phyloP scores from a whole-genome alignment of 768 basidiomycete species.

The Suillus bovinus region DNA sequence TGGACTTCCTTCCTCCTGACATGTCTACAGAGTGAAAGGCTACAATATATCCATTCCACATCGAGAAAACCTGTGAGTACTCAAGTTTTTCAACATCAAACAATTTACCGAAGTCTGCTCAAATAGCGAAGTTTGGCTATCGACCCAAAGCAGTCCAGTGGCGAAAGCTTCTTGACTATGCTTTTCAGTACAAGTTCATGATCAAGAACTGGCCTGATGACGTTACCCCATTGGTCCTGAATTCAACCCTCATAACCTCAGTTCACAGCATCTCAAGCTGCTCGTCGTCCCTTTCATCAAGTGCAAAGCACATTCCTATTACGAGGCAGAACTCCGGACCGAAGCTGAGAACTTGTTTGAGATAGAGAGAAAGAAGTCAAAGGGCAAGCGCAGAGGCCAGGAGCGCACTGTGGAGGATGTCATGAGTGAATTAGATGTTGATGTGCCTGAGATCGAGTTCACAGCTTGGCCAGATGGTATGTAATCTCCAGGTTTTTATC shows the following conservation, averaged over 20 bases:
- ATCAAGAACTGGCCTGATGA: no score
- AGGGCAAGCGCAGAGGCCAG: neutral
- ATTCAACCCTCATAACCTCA: no score
- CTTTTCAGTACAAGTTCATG: neutral
- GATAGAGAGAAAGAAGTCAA: neutral
- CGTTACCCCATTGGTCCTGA: no score
- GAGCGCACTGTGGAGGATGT: neutral
- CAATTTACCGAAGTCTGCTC: neutral
- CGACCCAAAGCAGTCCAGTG: neutral
- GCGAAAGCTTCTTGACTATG: neutral
- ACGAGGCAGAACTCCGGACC: neutral
- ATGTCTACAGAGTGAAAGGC: no score
- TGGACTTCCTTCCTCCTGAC: no score
- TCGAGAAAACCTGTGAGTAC: neutral
- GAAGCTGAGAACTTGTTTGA: neutral
- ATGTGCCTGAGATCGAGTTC: neutral
- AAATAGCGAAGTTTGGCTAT: neutral
- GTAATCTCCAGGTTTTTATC: neutral
- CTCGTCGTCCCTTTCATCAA: neutral
- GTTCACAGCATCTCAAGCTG: no score
- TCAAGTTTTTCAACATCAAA: neutral
- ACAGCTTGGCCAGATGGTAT: neutral
- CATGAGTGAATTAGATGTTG: neutral
- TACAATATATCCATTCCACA: no score
- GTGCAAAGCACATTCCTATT: neutral